phyloP scores from a whole-genome alignment of 2,329 filamentous ascomycete species.

The Mollisiaceae sp. region DNA sequence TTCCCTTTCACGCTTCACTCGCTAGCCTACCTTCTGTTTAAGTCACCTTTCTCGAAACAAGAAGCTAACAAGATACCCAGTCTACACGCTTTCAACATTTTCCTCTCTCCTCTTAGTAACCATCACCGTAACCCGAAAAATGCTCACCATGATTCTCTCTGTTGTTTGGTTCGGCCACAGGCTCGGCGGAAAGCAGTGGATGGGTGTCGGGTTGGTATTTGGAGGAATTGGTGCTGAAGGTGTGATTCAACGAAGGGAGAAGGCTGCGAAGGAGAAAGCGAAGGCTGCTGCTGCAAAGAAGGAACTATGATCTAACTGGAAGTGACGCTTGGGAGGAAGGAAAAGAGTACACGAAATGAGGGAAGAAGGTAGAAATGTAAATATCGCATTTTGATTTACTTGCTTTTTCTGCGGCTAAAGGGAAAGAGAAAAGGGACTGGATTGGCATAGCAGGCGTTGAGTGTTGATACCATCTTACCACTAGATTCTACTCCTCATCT shows the following conservation, averaged over 20 bases:
- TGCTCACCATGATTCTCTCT: conserved; percentile 98
- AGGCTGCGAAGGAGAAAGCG: conserved; percentile 71
- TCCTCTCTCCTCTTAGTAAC: conserved; percentile 91
- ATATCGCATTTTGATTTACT: not conserved
- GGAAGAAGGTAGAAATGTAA: not conserved
- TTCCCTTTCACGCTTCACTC: not conserved
- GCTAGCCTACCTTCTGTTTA: not conserved
- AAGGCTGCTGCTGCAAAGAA: conserved; percentile 33
- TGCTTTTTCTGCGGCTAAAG: not conserved
- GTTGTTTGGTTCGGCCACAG: conserved; percentile 93
- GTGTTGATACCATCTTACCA: not conserved
- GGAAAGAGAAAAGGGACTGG: conserved; percentile 1
- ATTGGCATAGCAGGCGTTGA: not conserved
- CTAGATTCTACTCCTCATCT: not conserved
- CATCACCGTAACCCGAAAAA: conserved; percentile 96
- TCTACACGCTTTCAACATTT: conserved; percentile 92
- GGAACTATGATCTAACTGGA: conserved; percentile 26
- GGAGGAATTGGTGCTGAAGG: conserved; percentile 93
- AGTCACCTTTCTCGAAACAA: conserved; percentile 9
- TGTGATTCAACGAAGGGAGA: conserved; percentile 79
- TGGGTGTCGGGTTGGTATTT: conserved; percentile 91
- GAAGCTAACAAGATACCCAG: conserved; percentile 44
- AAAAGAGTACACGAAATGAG: not conserved
- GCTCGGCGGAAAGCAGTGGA: conserved; percentile 87
- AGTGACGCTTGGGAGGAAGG: not conserved